phyloP scores from a whole-genome alignment of 2,329 filamentous ascomycete genomes.

The Fonsecaea pugnacius region DNA sequence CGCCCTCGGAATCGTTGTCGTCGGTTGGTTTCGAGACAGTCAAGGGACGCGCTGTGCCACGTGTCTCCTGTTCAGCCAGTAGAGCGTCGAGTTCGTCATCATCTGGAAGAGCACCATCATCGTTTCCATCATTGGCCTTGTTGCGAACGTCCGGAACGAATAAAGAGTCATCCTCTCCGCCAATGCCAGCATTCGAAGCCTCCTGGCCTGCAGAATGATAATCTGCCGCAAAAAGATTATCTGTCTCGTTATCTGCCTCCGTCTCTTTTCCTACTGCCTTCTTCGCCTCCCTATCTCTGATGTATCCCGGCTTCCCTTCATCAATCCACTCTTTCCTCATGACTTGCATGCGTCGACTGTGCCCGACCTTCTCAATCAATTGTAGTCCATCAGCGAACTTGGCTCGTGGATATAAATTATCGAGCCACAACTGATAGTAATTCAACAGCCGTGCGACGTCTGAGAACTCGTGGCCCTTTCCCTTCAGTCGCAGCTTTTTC shows the following conservation, averaged over 20 bases:
- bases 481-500: conserved; percentile 64
- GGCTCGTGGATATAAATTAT: conserved; percentile 92
- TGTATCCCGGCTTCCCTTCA: conserved; percentile 57
- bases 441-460: conserved; percentile 81
- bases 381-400: conserved; percentile 86
- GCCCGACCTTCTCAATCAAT: conserved; percentile 92
- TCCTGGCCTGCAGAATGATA: conserved; percentile 5
- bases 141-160: conserved; percentile 25
- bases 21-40: conserved; percentile 4
- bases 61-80: conserved; percentile 29
- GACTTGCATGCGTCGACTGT: conserved; percentile 75
- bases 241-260: conserved; percentile 21
- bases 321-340: conserved; percentile 84
- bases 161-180: conserved; percentile 24
- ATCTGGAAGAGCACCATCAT: conserved; percentile 22
- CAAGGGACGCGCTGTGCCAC: not conserved
- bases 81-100: conserved; percentile 35
- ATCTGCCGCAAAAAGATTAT: conserved; percentile 24
- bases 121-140: not conserved
- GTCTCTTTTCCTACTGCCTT: conserved; percentile 23
- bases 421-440: conserved; percentile 95
- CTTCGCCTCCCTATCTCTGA: conserved; percentile 22
- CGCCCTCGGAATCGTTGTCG: conserved; percentile 33
- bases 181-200: not conserved
- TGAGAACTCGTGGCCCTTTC: conserved; percentile 94